Percentiles rank a stretch among this genome's conserved stretches.
phyloP scores from a whole-genome alignment of 1,139 yeast genomes.

The Arxiozyma slooffiae region DNA sequence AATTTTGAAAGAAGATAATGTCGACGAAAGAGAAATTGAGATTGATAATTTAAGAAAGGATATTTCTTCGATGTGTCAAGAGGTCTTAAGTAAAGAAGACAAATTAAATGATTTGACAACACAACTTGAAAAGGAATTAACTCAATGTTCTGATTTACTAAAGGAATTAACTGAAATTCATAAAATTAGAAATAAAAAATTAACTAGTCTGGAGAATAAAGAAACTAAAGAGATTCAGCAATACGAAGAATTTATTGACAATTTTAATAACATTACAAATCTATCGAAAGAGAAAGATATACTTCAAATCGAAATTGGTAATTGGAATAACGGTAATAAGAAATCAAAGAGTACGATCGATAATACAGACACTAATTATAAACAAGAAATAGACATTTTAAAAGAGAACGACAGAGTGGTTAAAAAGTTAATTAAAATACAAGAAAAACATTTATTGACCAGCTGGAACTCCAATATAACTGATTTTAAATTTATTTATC shows the following conservation, averaged over 20 bases:
- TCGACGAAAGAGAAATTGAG: conserved; percentile 6
- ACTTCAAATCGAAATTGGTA: conserved; percentile 2
- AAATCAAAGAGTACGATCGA: background rate
- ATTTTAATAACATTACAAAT: background rate
- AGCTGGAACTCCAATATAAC: background rate
- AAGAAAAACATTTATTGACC: background rate
- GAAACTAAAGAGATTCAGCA: conserved; percentile 5
- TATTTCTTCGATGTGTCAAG: conserved; percentile 13
- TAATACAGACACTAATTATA: conserved; percentile 2
- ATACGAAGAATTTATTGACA: conserved; percentile 4
- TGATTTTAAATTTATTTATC: background rate
- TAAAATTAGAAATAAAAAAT: conserved; percentile 6
- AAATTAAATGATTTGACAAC: conserved; percentile 19
- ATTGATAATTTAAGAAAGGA: conserved; percentile 13
- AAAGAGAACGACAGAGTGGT: background rate
- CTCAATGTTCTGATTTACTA: conserved; percentile 21
- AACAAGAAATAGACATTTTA: background rate
- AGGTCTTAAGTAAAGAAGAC: conserved; percentile 17
- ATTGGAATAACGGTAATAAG: background rate
- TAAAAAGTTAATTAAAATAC: background rate
- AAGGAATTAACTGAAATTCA: conserved; percentile 18
- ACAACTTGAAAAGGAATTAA: conserved; percentile 19
- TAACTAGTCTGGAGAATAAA: conserved; percentile 5
- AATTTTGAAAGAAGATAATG: conserved; percentile 12
- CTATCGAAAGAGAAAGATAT: background rate